These are phyloP conservation scores for Colletotrichum siamense DNA, from an alignment of 2,329 filamentous ascomycete genomes.

Conservation along the genomic window DNA sequence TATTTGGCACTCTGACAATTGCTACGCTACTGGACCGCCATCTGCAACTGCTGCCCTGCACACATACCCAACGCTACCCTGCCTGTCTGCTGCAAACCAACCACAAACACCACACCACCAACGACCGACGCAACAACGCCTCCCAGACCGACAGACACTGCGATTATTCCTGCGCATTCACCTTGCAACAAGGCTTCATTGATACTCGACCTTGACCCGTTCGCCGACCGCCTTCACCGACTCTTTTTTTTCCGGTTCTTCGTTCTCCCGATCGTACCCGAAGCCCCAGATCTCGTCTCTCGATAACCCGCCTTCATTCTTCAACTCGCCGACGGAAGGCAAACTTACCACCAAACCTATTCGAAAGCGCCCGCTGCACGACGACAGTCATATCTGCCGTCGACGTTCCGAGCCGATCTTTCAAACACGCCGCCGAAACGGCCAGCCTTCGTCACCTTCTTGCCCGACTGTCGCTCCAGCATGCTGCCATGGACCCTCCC, in stretches of 20 bases:
- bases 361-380: neutral
- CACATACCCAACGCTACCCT: constrained; percentile 11
- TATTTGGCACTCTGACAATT: neutral
- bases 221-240: neutral
- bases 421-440: neutral
- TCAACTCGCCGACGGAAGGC: neutral
- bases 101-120: constrained; percentile 8
- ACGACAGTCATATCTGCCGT: neutral
- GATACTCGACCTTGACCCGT: neutral
- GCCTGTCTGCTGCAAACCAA: neutral
- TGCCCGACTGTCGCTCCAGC: neutral
- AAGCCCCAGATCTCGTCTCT: neutral
- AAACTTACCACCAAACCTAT: neutral
- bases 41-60: neutral
- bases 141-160: neutral
- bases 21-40: neutral
- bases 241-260: neutral
- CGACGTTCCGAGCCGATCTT: neutral
- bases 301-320: neutral
- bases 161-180: neutral
- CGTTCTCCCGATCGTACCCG: neutral
- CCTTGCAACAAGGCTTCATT: neutral
- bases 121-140: neutral
- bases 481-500: constrained; percentile 18
- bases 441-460: neutral